Evolutionary conservation across 495 filamentous ascomycete species (phyloP), one percentile per base, ranked within the genome.

Genomic region (Xylona heveae): DNA sequence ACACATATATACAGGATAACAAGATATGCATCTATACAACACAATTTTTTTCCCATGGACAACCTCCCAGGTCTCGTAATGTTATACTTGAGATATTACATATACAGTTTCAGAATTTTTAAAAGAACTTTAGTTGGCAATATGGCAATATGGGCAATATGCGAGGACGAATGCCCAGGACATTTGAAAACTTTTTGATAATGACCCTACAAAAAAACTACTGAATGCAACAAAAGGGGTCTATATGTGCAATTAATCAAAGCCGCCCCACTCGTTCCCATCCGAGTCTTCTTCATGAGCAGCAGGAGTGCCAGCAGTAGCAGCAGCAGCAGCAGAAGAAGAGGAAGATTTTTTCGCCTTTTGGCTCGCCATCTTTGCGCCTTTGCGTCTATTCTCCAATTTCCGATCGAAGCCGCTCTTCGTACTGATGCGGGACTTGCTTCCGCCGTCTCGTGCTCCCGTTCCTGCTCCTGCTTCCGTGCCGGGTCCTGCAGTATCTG

Each of bases 361-460:
- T 12, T 4, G 8, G 3, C 4, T 37, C 28, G 21, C 17, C 24
- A 10, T 31, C 24, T 6, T 8, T 4, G 81, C 80, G 17, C 70
- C 77, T 45, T 58, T 73, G 51, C 55, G 68, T 39, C 70, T 79
- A 46, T 90, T 67, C 54, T 85, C 78, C 57, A 71, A 49, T 39
- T 65, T 55, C 44, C 78, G 64, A 46, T 94, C 81, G 59, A 69
- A 94, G 6, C 81, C 77, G 48, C 84, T 90, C 66, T 85, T 90
- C 0, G 81, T 91, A 41, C 78, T 84, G 47, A 97, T 97, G 35
- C 71, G 61, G 32, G 62, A 53, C 42, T 52, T 48, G 5, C 41
- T 43, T 9, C 36, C 38, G 32, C 47, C 48, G 48, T 26, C 52
- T 47, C 38, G 52, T 58, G 26, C 42, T n/a, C 48, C 49, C 17